Conservation (phyloP, 495 filamentous ascomycete species). For the Filosporella fistucella region DNA sequence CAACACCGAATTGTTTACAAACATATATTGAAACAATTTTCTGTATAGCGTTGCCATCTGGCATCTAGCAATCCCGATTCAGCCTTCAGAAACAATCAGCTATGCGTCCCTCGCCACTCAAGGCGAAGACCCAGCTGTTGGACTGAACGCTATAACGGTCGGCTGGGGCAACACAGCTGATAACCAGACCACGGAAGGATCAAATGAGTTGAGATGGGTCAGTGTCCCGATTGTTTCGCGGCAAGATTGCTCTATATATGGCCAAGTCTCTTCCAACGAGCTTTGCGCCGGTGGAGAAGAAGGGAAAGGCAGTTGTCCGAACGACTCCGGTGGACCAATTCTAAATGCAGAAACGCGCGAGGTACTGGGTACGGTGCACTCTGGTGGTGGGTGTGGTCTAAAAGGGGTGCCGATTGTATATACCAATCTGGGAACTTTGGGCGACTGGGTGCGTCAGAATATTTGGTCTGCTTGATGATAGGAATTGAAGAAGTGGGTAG, state of each 20-base stretch:
- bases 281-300: conserved; percentile 16
- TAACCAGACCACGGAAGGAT: conserved; percentile 3
- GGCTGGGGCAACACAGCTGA: conserved; percentile 16
- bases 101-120: conserved; percentile 10
- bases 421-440: conserved; percentile 4
- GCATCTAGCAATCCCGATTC: conserved; percentile 8
- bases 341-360: conserved; percentile 5
- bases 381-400: conserved; percentile 1
- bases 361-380: conserved; percentile 2
- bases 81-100: conserved; percentile 6
- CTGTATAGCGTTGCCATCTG: conserved; percentile 14
- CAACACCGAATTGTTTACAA: background rate
- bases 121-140: conserved; percentile 12
- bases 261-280: conserved; percentile 13
- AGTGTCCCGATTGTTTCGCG: conserved; percentile 14
- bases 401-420: conserved; percentile 4
- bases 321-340: conserved; percentile 16
- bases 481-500: conserved; percentile 3
- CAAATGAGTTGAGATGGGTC: conserved; percentile 14
- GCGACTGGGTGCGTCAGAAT: conserved; percentile 7
- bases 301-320: conserved; percentile 17
- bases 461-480: background rate
- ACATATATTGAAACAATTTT: conserved; percentile 2
- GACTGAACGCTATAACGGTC: conserved; percentile 7
- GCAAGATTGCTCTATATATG: conserved; percentile 6